Conservation (phyloP, 495 filamentous ascomycete species). For the Neurospora terricola region DNA sequence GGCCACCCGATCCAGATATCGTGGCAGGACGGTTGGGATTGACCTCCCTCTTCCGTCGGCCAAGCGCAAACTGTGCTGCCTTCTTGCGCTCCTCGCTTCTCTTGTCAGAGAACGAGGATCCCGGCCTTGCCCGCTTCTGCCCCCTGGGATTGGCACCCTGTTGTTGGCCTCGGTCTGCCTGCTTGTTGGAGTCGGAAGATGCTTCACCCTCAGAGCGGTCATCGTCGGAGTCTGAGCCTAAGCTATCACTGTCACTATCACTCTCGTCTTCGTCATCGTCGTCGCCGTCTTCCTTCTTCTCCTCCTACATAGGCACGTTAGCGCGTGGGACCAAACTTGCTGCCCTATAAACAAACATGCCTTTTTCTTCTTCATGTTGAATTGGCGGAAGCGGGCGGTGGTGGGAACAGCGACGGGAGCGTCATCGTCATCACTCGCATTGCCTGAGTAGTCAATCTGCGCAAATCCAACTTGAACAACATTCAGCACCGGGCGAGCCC, state of each 20-base stretch:
- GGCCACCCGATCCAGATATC: constrained; percentile 32
- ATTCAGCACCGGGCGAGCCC: constrained; percentile 24
- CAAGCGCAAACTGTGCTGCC: constrained; percentile 36
- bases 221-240: neutral
- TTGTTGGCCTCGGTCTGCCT: constrained; percentile 12
- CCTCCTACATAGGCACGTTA: neutral
- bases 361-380: constrained; percentile 35
- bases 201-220: constrained; percentile 3
- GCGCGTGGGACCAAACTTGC: neutral
- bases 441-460: constrained; percentile 29
- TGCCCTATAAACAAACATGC: constrained; percentile 9
- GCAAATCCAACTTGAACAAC: constrained; percentile 41
- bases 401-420: constrained; percentile 3
- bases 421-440: constrained; percentile 6
- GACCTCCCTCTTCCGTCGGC: constrained; percentile 47
- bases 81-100: constrained; percentile 30
- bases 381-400: constrained; percentile 19
- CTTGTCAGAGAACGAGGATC: constrained; percentile 18
- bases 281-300: constrained; percentile 5
- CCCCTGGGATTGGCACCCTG: neutral
- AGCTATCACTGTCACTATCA: constrained; percentile 12
- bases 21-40: constrained; percentile 45
- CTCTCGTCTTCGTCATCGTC: constrained; percentile 6
- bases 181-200: constrained; percentile 1
- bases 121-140: constrained; percentile 5